Base-by-base conservation (phyloP, 2,329 filamentous ascomycete genomes). In the Hypoxylon sp. region DNA sequence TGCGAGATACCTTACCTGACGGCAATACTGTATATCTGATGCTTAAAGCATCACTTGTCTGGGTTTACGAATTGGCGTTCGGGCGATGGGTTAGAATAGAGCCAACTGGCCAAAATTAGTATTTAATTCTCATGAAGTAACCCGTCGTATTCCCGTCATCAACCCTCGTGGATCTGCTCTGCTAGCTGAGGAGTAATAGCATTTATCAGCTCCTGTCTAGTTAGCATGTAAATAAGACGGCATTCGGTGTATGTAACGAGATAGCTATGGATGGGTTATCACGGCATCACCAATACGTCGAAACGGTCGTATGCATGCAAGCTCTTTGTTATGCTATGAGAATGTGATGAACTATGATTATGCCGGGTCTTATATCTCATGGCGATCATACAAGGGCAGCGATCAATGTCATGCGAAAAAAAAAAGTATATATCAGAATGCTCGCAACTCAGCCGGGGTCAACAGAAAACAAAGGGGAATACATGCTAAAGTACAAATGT, bases 401-500 rank as follows among this genome's bases (percentile, higher is more conserved):
- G 46, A 56, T 59, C 30, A 64, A 65, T 33, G 37, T 62, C 55
- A 64, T 64, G 60, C 51, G 25, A 66, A 44, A 44, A 44, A 44
- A 22, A 10, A 60, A 50, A 61, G 51, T 72, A 72, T 72, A 66
- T 68, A 70, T 58, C 69, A 68, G 61, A 69, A 69, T 66, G 64
- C 69, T 67, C 49, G 49, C 57, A 40, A 55, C 61, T 61, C 42
- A 42, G 55, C 48, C 33, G 25, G 25, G 3, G 33, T 44, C 51
- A 60, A 66, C 37, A 59, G 65, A 62, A 49, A 64, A 73, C 69
- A 72, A 73, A 71, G 53, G 67, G 61, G 69, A 70, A 73, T 73
- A 69, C 67, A 73, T 73, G 71, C 69, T 73, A 73, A 57, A 73
- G 61, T 73, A 73, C 66, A 69, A 64, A 64, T 30, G 60, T 56